These are phyloP conservation scores for Lepidium sativum DNA, from an alignment of 345 rosid genomes.

Conservation along the genomic window DNA sequence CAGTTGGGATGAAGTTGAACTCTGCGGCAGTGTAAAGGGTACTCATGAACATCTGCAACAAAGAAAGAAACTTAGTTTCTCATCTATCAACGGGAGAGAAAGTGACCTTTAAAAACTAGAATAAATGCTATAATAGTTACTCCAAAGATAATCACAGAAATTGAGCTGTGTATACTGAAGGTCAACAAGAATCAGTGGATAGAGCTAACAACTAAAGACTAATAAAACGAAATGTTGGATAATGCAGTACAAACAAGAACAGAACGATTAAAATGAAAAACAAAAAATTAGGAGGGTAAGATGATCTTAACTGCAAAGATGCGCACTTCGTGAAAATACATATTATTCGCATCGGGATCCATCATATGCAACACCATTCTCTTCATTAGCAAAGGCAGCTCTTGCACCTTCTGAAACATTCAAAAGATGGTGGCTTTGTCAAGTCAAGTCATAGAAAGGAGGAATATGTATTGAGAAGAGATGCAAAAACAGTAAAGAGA, in stretches of 20 bases:
- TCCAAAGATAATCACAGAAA: background rate
- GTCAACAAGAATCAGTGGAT: background rate
- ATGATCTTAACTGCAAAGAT: conserved; percentile 61
- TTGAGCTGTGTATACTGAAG: background rate
- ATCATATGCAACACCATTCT: conserved; percentile 52
- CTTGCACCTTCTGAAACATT: conserved; percentile 47
- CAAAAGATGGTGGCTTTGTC: conserved; percentile 6
- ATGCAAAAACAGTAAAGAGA: background rate
- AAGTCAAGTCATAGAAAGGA: background rate
- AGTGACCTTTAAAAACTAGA: background rate
- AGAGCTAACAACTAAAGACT: background rate
- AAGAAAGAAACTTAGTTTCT: background rate
- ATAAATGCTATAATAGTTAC: background rate
- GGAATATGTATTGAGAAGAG: background rate
- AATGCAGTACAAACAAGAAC: background rate
- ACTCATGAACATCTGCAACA: conserved; percentile 56
- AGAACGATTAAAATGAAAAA: background rate
- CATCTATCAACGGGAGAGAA: background rate
- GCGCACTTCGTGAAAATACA: conserved; percentile 53
- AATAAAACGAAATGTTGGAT: background rate
- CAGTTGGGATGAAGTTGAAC: conserved; percentile 63
- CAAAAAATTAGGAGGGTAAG: background rate
- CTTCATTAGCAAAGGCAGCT: conserved; percentile 62
- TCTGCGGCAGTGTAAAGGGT: conserved; percentile 54
- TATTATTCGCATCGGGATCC: conserved; percentile 63